These are phyloP conservation scores for Cruciata laevipes DNA, from an alignment of 257 asterid genomes.

Conservation along the genomic window DNA sequence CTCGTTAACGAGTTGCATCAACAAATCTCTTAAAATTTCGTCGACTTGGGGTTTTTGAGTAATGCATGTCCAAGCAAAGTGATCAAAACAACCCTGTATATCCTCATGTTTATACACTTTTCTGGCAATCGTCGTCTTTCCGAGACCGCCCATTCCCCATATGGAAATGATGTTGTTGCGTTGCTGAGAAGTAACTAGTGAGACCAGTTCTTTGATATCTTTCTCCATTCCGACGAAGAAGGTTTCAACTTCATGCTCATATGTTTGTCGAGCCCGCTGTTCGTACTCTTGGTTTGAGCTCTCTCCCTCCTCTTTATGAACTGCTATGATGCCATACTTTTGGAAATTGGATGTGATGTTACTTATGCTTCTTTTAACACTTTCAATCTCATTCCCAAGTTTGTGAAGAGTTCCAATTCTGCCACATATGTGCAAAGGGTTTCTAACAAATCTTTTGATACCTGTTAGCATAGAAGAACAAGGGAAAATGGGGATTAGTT, in stretches of 20 bases:
- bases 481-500: too few relatives aligned
- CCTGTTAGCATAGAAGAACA: neutral
- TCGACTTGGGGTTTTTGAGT: conserved; percentile 7
- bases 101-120: neutral
- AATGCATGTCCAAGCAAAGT: conserved; percentile 12
- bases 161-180: conserved; percentile 3
- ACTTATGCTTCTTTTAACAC: neutral
- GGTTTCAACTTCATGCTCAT: conserved; percentile 9
- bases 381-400: conserved; percentile 2
- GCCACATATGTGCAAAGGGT: neutral
- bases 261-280: conserved; percentile 5
- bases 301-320: neutral
- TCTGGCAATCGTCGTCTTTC: conserved; percentile 16
- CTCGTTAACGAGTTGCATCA: conserved; percentile 15
- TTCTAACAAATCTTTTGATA: neutral
- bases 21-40: conserved; percentile 3
- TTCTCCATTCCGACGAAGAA: conserved; percentile 10
- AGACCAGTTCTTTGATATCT: neutral
- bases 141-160: conserved; percentile 18
- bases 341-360: neutral
- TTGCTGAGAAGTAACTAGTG: neutral
- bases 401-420: neutral
- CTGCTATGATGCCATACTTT: neutral
- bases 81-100: neutral
- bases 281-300: neutral